Evolutionary conservation across 2,329 filamentous ascomycete genomes (phyloP).

Genomic region (Rhinocladiella similis): DNA sequence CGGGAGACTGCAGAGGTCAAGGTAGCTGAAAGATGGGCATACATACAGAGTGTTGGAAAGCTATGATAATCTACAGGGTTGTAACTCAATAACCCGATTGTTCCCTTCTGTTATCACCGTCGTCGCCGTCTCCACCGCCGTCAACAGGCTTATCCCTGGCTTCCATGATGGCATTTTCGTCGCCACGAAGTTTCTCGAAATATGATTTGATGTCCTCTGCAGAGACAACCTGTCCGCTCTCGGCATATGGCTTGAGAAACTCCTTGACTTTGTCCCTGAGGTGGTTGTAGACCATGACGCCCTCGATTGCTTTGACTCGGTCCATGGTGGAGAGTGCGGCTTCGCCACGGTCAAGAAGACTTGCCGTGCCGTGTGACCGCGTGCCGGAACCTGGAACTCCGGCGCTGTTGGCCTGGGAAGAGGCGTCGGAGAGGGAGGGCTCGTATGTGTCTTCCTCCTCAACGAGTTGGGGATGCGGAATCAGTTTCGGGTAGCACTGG

Average conservation of each 20-base stretch:
- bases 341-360: conserved; percentile 86
- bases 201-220: conserved; percentile 96
- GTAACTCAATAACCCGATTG: conserved; percentile 21
- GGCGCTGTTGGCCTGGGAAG: conserved; percentile 49
- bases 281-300: conserved; percentile 97
- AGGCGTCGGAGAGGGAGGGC: conserved; percentile 71
- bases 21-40: too few relatives aligned
- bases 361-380: conserved; percentile 71
- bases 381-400: conserved; percentile 36
- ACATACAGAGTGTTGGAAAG: too few relatives aligned
- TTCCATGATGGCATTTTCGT: conserved; percentile 70
- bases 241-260: conserved; percentile 90
- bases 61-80: not conserved
- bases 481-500: conserved; percentile 73
- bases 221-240: conserved; percentile 82
- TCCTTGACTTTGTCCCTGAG: conserved; percentile 94
- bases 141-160: conserved; percentile 47
- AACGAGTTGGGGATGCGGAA: conserved; percentile 74
- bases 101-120: conserved; percentile 14
- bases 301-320: conserved; percentile 88
- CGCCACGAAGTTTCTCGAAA: conserved; percentile 90
- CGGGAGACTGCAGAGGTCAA: too few relatives aligned
- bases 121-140: not conserved
- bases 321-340: conserved; percentile 89
- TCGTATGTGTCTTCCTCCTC: conserved; percentile 96